Conservation (phyloP, 106 monocot species). For the Vanilla planifolia region DNA sequence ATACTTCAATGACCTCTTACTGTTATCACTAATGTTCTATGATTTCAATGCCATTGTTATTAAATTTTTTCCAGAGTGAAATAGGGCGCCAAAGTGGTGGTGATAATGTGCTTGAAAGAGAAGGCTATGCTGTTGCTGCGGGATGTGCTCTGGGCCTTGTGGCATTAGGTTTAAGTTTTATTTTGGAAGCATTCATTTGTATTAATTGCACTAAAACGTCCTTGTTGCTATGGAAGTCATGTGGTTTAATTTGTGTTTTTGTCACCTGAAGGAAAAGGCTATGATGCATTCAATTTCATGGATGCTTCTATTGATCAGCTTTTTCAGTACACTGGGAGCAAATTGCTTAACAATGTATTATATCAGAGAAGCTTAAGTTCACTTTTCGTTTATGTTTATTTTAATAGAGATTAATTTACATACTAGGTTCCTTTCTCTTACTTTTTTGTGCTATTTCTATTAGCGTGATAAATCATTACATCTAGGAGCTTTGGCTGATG, state of each 20-base stretch:
- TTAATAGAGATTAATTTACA: not conserved
- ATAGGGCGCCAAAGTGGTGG: slow-evolving; percentile 95
- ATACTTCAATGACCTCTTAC: too few relatives aligned
- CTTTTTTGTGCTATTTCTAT: not conserved
- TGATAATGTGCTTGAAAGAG: slow-evolving; percentile 98
- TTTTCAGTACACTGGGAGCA: slow-evolving; percentile 68
- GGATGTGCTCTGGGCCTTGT: slow-evolving; percentile 95
- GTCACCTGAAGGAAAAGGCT: slow-evolving; percentile 47
- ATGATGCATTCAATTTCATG: slow-evolving; percentile 62
- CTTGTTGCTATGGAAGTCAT: too few relatives aligned
- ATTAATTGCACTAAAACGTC: too few relatives aligned
- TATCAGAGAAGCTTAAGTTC: not conserved
- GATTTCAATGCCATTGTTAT: not conserved
- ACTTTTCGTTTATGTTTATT: not conserved
- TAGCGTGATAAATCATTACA: slow-evolving; percentile 37
- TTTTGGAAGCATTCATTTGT: too few relatives aligned
- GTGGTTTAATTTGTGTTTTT: slow-evolving; percentile 7
- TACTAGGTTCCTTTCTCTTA: not conserved
- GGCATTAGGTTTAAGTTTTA: slow-evolving; percentile 52
- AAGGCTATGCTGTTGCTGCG: slow-evolving; percentile 99
- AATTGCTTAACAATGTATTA: slow-evolving; percentile 45
- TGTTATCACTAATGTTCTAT: too few relatives aligned
- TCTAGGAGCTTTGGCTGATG: slow-evolving; percentile 25
- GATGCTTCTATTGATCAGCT: slow-evolving; percentile 83
- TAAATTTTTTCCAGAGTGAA: slow-evolving; percentile 50